Percentiles rank a stretch among this genome's conserved stretches.
Evolutionary conservation across 331 rosid species (phyloP).

Genomic region (Rosa hybrid): DNA sequence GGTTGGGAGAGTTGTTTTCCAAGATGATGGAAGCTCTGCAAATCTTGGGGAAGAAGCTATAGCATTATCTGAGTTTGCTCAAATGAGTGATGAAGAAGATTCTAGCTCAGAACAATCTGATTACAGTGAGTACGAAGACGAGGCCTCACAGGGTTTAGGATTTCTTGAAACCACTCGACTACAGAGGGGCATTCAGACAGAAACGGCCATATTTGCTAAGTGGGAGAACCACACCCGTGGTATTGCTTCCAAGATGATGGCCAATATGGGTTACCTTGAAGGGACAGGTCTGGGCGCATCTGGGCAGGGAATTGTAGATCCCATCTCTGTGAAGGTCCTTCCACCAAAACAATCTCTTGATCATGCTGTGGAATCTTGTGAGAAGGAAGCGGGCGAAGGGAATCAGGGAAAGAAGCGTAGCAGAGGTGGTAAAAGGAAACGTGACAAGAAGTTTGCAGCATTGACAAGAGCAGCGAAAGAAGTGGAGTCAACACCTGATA

Average conservation of each 20-base stretch:
- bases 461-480: constrained; percentile 61
- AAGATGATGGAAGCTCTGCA: constrained; percentile 71
- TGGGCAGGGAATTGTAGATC: constrained; percentile 89
- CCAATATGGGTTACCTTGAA: constrained; percentile 89
- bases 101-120: constrained; percentile 59
- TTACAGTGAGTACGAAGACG: constrained; percentile 70
- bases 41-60: constrained; percentile 66
- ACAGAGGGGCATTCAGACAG: constrained; percentile 80
- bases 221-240: constrained; percentile 99
- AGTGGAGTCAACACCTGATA: constrained; percentile 60
- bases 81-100: constrained; percentile 52
- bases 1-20: constrained; percentile 76
- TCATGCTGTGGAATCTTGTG: constrained; percentile 61
- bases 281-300: constrained; percentile 89
- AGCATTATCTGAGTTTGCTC: constrained; percentile 66
- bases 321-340: constrained; percentile 72
- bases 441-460: constrained; percentile 80
- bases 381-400: constrained; percentile 41
- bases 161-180: constrained; percentile 68
- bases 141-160: constrained; percentile 67
- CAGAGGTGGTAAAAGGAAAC: constrained; percentile 92
- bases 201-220: constrained; percentile 84
- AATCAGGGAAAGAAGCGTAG: constrained; percentile 64
- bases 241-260: constrained; percentile 98
- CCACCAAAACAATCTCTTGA: constrained; percentile 92